Conservation (phyloP, 257 asterid species). For the Lantana camara region DNA sequence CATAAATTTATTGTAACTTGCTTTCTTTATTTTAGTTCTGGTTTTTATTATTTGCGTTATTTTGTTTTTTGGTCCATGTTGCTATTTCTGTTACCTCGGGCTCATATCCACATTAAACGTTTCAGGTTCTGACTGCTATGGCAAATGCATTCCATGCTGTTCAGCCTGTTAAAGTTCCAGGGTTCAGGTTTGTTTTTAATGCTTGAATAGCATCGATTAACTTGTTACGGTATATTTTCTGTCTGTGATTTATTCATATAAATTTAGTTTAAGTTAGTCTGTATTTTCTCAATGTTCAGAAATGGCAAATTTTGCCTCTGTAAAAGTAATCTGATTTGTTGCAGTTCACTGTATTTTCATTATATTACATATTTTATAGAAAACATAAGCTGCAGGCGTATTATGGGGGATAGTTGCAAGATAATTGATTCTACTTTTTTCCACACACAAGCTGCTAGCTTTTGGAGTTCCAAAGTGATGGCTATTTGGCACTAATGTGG, state of each 20-base stretch:
- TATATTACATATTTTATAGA: background rate
- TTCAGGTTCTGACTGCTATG: conserved; percentile 83
- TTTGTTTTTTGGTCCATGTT: no score
- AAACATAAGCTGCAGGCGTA: no score
- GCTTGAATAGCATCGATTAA: background rate
- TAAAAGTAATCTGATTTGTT: background rate
- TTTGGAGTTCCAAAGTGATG: background rate
- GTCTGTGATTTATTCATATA: background rate
- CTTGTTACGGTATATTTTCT: background rate
- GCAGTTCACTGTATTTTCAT: background rate
- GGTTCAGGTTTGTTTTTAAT: conserved; percentile 67
- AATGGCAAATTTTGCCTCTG: background rate
- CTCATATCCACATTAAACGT: conserved; percentile 11
- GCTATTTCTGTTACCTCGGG: background rate
- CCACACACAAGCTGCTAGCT: conserved; percentile 5
- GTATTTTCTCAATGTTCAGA: background rate
- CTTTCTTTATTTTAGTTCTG: background rate
- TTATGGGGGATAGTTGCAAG: background rate
- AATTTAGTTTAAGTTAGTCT: background rate
- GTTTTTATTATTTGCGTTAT: no score
- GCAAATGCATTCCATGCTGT: conserved; percentile 91
- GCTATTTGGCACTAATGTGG: conserved; percentile 33
- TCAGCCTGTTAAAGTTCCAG: conserved; percentile 96
- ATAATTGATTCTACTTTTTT: background rate
- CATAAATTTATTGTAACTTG: background rate